Percentiles rank a stretch among this genome's conserved stretches.
Conservation (phyloP, 129 eudicot species). For the Saussurea involucrata region DNA sequence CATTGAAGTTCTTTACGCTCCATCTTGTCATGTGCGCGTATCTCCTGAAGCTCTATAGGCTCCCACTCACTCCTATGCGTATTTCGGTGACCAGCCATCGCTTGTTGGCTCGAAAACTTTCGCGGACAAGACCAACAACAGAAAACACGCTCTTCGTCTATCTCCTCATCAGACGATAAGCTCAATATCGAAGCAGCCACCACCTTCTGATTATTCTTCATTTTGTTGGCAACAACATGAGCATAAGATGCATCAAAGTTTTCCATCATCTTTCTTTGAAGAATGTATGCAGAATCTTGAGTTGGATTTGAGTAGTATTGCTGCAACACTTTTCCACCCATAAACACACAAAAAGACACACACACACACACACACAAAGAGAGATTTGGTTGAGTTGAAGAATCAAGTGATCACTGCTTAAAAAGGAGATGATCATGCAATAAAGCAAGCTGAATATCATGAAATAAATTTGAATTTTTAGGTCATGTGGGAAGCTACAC, state of each 20-base stretch:
- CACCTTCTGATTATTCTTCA: neutral
- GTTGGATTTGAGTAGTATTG: neutral
- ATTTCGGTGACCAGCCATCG: constrained; percentile 29
- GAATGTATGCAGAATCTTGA: neutral
- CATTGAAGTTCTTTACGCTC: neutral
- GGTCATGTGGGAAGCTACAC: neutral
- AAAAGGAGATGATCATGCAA: neutral
- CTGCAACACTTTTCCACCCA: neutral
- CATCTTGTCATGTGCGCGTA: neutral
- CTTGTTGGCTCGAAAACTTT: constrained; percentile 24
- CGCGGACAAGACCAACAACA: constrained; percentile 16
- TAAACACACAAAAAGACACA: neutral
- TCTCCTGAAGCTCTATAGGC: neutral
- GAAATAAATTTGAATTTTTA: neutral
- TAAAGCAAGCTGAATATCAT: neutral
- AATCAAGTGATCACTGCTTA: neutral
- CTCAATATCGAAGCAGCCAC: neutral
- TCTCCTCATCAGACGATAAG: constrained; percentile 4
- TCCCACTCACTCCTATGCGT: constrained; percentile 21
- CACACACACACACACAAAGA: too few species aligned
- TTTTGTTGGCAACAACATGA: neutral
- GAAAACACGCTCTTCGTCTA: neutral
- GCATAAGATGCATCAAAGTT: constrained; percentile 9
- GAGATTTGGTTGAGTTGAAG: neutral
- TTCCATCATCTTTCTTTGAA: neutral